Evolutionary conservation across 495 filamentous ascomycete genomes (phyloP).

Genomic region (Penicillium alfredii): DNA sequence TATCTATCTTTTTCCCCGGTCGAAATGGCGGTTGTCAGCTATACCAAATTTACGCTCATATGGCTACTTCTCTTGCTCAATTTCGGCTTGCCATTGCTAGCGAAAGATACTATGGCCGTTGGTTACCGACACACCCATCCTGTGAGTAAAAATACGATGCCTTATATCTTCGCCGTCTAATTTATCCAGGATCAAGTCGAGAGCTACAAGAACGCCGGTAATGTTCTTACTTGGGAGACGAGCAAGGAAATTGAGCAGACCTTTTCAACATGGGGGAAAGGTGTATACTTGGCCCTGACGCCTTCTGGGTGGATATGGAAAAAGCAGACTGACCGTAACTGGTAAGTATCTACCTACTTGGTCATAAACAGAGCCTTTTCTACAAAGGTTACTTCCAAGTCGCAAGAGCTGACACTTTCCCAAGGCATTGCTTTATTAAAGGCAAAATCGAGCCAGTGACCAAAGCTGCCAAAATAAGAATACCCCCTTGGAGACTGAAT

Average conservation of each 20-base stretch:
- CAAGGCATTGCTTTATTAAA: background rate
- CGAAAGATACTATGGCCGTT: background rate
- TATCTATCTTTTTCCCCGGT: too few species aligned
- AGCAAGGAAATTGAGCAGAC: background rate
- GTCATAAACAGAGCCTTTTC: too few species aligned
- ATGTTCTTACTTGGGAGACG: background rate
- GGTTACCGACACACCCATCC: background rate
- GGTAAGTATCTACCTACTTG: background rate
- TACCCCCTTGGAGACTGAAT: background rate
- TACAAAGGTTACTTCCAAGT: too few species aligned
- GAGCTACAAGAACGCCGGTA: background rate
- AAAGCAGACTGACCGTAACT: background rate
- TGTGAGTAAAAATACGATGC: background rate
- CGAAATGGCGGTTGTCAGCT: too few species aligned
- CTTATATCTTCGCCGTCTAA: background rate
- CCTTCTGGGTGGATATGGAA: background rate
- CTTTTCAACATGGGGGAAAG: background rate
- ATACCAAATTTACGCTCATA: too few species aligned
- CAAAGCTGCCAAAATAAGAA: background rate
- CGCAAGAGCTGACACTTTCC: background rate
- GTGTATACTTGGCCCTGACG: background rate
- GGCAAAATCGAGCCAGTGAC: background rate
- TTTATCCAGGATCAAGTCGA: background rate
- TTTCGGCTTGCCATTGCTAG: background rate
- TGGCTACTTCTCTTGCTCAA: too few species aligned